These are phyloP conservation scores for Cordyceps tenuipes DNA, from an alignment of 2,329 filamentous ascomycete genomes.

Conservation along the genomic window DNA sequence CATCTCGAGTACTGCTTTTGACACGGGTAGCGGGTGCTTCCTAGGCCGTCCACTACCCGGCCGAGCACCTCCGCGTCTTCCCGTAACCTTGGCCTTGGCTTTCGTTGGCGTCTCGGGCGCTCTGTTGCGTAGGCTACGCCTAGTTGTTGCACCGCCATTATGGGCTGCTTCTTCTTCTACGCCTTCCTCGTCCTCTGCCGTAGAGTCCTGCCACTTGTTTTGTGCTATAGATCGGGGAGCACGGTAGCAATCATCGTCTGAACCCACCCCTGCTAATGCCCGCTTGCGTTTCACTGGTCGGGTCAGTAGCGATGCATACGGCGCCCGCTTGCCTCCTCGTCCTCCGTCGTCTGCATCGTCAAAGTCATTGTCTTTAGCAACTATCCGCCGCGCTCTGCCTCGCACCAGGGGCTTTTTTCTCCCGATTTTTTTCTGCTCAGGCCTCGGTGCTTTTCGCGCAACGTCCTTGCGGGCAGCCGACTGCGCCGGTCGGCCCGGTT, in stretches of 20 bases:
- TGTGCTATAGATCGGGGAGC: neutral
- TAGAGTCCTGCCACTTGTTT: constrained; percentile 6
- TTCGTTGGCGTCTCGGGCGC: constrained; percentile 15
- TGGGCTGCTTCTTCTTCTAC: constrained; percentile 16
- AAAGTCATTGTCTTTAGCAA: neutral
- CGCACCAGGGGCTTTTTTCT: constrained; percentile 15
- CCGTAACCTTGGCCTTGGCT: constrained; percentile 22
- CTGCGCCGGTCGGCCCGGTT: constrained; percentile 15
- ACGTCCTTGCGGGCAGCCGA: constrained; percentile 15
- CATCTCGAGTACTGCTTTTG: constrained; percentile 12
- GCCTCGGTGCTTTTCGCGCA: constrained; percentile 18
- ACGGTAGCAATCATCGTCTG: constrained; percentile 1
- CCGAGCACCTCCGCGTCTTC: constrained; percentile 30
- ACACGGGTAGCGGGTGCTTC: constrained; percentile 26
- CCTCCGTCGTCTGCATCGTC: neutral
- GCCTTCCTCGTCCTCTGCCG: neutral
- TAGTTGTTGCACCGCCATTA: neutral
- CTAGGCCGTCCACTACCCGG: constrained; percentile 32
- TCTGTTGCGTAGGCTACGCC: constrained; percentile 15
- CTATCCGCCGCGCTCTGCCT: constrained; percentile 18
- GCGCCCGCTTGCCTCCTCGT: neutral
- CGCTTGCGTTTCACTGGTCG: constrained; percentile 10
- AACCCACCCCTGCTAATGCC: neutral
- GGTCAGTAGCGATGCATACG: neutral
- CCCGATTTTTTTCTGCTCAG: constrained; percentile 18